Evolutionary conservation across 2,329 filamentous ascomycete species (phyloP).

Genomic region (Calonectria ilicicola): DNA sequence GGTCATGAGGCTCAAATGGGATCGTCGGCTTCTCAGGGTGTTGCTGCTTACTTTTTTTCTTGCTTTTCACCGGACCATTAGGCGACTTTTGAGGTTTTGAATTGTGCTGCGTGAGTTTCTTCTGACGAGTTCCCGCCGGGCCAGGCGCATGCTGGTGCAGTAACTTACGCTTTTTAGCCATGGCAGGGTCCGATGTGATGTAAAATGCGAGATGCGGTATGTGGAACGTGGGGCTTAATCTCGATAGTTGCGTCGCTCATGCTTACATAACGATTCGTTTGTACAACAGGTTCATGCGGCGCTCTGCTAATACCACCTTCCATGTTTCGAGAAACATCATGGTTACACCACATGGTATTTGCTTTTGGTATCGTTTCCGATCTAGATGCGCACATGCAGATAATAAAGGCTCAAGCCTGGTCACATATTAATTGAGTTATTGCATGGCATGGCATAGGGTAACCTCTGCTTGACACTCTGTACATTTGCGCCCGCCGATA

Average conservation of each 20-base stretch:
- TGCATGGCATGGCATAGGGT: background rate
- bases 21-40: slow-evolving; percentile 61
- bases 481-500: too few relatives aligned
- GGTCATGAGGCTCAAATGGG: slow-evolving; percentile 74
- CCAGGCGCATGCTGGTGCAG: slow-evolving; percentile 37
- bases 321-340: background rate
- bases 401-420: background rate
- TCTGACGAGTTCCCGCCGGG: slow-evolving; percentile 26
- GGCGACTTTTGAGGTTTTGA: slow-evolving; percentile 32
- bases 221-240: background rate
- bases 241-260: background rate
- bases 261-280: slow-evolving; percentile 12
- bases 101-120: slow-evolving; percentile 35
- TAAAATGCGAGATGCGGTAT: background rate
- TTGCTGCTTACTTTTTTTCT: slow-evolving; percentile 42
- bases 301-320: background rate
- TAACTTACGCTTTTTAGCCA: slow-evolving; percentile 60
- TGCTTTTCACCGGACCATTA: slow-evolving; percentile 31
- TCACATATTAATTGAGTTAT: background rate
- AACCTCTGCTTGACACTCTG: background rate
- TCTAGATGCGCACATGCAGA: background rate
- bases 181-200: slow-evolving; percentile 29
- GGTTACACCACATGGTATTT: slow-evolving; percentile 5
- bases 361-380: background rate
- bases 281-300: background rate